Evolutionary conservation across 257 asterid species (phyloP).

Genomic region (Cruciata laevipes): DNA sequence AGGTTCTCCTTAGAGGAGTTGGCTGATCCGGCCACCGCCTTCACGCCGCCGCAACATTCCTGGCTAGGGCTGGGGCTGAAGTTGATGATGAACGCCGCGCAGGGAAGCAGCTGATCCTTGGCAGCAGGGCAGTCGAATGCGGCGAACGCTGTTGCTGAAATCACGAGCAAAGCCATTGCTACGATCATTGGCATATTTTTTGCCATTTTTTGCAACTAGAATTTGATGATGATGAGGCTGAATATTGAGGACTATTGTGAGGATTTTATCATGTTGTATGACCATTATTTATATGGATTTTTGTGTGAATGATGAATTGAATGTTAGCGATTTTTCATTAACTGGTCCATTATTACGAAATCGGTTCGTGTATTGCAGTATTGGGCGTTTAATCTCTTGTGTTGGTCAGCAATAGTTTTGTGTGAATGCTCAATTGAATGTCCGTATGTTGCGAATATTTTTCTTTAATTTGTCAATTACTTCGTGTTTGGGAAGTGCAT

Average conservation of each 20-base stretch:
- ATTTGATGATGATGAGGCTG: no score
- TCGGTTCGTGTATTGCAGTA: not conserved
- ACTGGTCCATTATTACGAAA: not conserved
- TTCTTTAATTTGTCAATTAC: no score
- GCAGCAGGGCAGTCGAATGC: not conserved
- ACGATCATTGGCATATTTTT: not conserved
- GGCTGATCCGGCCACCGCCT: constrained; percentile 1
- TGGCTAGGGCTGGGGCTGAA: not conserved
- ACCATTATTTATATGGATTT: not conserved
- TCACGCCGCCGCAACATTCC: not conserved
- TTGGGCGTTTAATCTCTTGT: not conserved
- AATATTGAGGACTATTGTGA: not conserved
- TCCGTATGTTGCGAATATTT: no score
- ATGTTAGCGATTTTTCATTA: not conserved
- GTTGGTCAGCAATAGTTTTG: not conserved
- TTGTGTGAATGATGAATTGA: not conserved
- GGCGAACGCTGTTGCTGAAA: not conserved
- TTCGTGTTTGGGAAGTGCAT: no score
- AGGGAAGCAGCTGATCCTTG: not conserved
- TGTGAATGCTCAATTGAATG: no score
- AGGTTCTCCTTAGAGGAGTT: not conserved
- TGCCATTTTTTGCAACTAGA: not conserved
- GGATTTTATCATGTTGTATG: not conserved
- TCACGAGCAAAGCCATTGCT: not conserved
- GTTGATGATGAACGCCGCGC: not conserved